These are phyloP conservation scores for Aspergillus uvarum DNA, from an alignment of 2,329 filamentous ascomycete genomes.

Conservation along the genomic window DNA sequence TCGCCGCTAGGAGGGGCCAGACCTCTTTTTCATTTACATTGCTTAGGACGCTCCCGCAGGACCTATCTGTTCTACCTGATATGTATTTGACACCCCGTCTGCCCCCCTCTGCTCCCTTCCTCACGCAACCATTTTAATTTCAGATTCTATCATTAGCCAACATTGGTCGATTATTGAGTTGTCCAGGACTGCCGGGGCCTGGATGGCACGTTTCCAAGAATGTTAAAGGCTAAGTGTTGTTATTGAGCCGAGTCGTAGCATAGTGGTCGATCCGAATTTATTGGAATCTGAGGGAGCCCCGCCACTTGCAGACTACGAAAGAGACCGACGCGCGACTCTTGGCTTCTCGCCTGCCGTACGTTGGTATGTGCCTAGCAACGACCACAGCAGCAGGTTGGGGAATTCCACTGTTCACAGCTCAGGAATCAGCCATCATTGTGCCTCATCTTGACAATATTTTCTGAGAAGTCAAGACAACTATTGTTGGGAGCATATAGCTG, in stretches of 20 bases:
- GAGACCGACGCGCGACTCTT: background rate
- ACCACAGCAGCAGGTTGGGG: background rate
- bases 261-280: slow-evolving; percentile 30
- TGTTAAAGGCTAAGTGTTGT: background rate
- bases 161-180: background rate
- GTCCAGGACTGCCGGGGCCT: background rate
- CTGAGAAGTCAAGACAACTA: background rate
- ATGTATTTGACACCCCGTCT: background rate
- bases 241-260: slow-evolving; percentile 4
- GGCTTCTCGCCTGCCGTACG: slow-evolving; percentile 3
- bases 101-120: background rate
- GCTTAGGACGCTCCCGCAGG: slow-evolving; percentile 3
- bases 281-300: slow-evolving; percentile 26
- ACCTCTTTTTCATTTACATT: slow-evolving; percentile 6
- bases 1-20: slow-evolving; percentile 15
- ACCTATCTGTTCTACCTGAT: background rate
- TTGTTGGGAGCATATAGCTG: background rate
- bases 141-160: background rate
- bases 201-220: slow-evolving; percentile 5
- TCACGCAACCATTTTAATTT: background rate
- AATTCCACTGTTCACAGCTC: background rate
- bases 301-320: slow-evolving; percentile 16
- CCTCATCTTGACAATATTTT: background rate
- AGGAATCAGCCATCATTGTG: background rate
- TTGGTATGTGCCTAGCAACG: slow-evolving; percentile 5